These are phyloP conservation scores for Phialocephala sp. DNA, from an alignment of 2,329 filamentous ascomycete species.

Conservation along the genomic window DNA sequence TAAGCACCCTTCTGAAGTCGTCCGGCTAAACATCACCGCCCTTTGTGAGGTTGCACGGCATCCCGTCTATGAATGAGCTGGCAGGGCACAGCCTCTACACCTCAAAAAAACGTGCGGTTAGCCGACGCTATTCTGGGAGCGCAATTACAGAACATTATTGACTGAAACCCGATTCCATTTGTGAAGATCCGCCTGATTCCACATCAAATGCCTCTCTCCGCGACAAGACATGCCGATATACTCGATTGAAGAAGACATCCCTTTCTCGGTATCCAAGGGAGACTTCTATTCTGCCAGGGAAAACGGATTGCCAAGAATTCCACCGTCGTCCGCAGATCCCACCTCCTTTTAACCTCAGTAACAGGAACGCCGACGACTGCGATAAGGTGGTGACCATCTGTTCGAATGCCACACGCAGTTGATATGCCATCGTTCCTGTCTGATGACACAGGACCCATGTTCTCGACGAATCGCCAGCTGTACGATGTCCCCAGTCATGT, in stretches of 20 bases:
- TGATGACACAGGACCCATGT: constrained; percentile 46
- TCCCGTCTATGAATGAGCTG: constrained; percentile 1
- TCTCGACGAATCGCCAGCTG: constrained; percentile 37
- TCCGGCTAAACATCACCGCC: constrained; percentile 3
- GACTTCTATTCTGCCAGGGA: constrained; percentile 21
- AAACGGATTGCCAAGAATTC: constrained; percentile 30
- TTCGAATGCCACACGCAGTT: constrained; percentile 49
- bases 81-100: constrained; percentile 10
- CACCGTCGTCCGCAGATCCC: constrained; percentile 33
- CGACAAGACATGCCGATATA: constrained; percentile 29
- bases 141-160: constrained; percentile 9
- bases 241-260: constrained; percentile 26
- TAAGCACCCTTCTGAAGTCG: not conserved
- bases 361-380: constrained; percentile 27
- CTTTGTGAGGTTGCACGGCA: not conserved
- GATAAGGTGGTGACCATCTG: constrained; percentile 36
- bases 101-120: constrained; percentile 11
- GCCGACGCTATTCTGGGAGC: constrained; percentile 6
- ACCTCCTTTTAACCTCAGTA: constrained; percentile 33
- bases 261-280: constrained; percentile 14
- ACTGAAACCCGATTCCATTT: constrained; percentile 1
- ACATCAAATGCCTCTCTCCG: constrained; percentile 4
- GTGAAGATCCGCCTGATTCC: not conserved
- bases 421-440: constrained; percentile 58
- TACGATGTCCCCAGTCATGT: constrained; percentile 46